These are phyloP conservation scores for Thalassiosira allenii DNA, from an alignment of 352 stramenopile species.

Conservation along the genomic window DNA sequence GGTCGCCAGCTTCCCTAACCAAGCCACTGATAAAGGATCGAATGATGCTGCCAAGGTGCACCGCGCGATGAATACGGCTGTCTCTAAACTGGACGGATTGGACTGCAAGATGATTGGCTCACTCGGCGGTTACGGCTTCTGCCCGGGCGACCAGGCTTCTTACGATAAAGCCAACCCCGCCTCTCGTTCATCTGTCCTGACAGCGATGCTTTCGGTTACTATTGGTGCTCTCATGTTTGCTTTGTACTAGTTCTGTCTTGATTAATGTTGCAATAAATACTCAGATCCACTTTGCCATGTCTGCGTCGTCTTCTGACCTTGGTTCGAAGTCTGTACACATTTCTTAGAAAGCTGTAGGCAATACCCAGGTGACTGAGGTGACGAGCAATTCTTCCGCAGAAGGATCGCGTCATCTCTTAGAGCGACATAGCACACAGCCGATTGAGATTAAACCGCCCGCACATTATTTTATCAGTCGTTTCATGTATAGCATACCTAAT, in stretches of 20 bases:
- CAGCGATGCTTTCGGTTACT: constrained; percentile 8
- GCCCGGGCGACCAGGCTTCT: constrained; percentile 31
- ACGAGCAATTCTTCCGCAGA: no score
- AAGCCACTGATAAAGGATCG: constrained; percentile 6
- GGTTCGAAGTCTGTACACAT: no score
- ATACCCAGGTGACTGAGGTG: no score
- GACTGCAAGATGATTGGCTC: constrained; percentile 58
- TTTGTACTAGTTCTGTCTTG: no score
- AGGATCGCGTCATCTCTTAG: no score
- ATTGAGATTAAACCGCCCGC: no score
- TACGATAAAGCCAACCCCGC: constrained; percentile 16
- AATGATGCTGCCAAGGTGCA: constrained; percentile 47
- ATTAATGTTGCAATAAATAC: no score
- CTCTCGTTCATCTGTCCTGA: background rate
- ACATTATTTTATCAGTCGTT: background rate
- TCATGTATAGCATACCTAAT: background rate
- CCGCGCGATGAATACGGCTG: constrained; percentile 32
- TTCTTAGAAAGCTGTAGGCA: no score
- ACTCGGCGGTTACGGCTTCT: constrained; percentile 49
- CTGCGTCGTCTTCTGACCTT: no score
- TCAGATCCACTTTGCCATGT: no score
- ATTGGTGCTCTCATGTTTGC: no score
- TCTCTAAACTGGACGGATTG: constrained; percentile 55
- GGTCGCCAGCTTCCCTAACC: constrained; percentile 48
- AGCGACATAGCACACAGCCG: no score